phyloP scores from a whole-genome alignment of 768 basidiomycete genomes.

The Naganishia vishniacii region DNA sequence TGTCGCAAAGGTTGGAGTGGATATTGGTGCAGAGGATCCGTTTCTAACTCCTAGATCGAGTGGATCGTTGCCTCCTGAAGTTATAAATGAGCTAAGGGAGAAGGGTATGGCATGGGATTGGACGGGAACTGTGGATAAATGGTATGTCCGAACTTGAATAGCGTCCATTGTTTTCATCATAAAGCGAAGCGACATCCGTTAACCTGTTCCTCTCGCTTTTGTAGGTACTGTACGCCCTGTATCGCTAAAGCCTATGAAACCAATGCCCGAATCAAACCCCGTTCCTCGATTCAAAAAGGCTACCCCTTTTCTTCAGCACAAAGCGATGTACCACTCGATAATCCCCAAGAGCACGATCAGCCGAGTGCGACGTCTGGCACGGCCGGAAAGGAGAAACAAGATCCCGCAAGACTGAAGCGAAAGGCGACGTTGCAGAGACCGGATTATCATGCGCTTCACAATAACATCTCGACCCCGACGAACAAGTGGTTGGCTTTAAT shows the following conservation, averaged over 20 bases:
- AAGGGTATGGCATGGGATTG: constrained; percentile 7
- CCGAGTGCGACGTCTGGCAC: background rate
- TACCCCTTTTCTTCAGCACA: background rate
- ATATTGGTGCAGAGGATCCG: background rate
- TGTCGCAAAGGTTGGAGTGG: background rate
- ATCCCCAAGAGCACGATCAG: background rate
- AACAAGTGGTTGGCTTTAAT: constrained; percentile 44
- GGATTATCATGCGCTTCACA: constrained; percentile 45
- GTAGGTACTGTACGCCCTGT: constrained; percentile 5
- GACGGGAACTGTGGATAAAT: constrained; percentile 1
- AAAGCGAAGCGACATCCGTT: no score
- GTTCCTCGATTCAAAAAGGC: background rate
- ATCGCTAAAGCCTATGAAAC: background rate
- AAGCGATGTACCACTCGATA: no score
- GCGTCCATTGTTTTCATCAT: no score
- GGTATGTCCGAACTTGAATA: background rate
- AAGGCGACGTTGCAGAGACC: constrained; percentile 38
- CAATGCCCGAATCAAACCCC: constrained; percentile 1
- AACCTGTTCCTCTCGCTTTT: no score
- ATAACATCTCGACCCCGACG: constrained; percentile 44
- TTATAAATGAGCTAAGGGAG: background rate
- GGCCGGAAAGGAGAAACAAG: background rate
- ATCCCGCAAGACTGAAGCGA: constrained; percentile 36
- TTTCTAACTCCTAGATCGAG: constrained; percentile 5
- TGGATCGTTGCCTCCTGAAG: constrained; percentile 8